Percentiles rank a stretch among this genome's conserved stretches.
Conservation (phyloP, 345 rosid species). For the Laguncularia racemosa region DNA sequence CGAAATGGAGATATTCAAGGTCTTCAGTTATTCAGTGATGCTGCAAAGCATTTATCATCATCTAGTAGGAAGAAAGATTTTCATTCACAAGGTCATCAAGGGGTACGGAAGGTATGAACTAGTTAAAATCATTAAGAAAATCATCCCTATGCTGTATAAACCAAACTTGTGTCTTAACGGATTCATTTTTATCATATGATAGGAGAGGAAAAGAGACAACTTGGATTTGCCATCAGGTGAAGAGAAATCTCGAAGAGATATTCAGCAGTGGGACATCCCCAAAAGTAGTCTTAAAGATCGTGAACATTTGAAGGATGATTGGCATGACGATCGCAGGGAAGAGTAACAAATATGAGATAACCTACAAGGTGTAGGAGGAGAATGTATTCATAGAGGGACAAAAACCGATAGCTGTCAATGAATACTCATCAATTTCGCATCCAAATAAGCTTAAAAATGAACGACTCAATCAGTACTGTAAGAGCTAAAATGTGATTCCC, state of each 20-base stretch:
- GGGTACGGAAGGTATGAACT: slow-evolving; percentile 20
- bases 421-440: not conserved
- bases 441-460: no score
- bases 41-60: slow-evolving; percentile 30
- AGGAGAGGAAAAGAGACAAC: slow-evolving; percentile 27
- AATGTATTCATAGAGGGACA: not conserved
- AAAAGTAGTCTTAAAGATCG: slow-evolving; percentile 17
- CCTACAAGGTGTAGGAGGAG: not conserved
- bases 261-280: slow-evolving; percentile 20
- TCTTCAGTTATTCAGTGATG: slow-evolving; percentile 40
- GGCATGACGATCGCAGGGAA: slow-evolving; percentile 18
- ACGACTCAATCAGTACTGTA: no score
- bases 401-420: not conserved
- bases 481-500: no score
- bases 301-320: slow-evolving; percentile 24
- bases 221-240: slow-evolving; percentile 30
- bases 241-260: no score
- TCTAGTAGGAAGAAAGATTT: slow-evolving; percentile 16
- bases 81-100: slow-evolving; percentile 18
- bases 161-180: not conserved
- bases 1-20: slow-evolving; percentile 75
- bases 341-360: not conserved
- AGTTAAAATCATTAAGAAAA: not conserved
- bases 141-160: slow-evolving; percentile 2
- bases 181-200: slow-evolving; percentile 2